phyloP scores from a whole-genome alignment of 805 yeast genomes.

The Candida methanosorbosa region DNA sequence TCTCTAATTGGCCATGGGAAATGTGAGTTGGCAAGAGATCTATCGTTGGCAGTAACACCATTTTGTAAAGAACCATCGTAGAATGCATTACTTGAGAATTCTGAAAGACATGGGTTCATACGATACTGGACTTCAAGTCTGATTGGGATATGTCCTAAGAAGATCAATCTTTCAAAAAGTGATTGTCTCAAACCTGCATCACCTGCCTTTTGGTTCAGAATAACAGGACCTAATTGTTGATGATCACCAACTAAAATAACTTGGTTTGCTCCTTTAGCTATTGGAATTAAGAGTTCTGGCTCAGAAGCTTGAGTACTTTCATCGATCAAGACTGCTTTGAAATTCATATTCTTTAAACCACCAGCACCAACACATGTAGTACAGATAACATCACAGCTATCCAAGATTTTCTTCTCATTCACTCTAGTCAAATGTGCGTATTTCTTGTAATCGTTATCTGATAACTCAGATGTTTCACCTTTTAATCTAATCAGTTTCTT shows the following conservation, averaged over 20 bases:
- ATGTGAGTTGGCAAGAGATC: conserved; percentile 42
- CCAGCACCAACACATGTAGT: conserved; percentile 93
- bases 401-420: no score
- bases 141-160: conserved; percentile 77
- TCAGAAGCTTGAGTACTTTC: conserved; percentile 93
- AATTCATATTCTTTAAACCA: conserved; percentile 50
- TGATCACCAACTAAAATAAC: conserved; percentile 89
- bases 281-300: conserved; percentile 85
- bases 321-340: conserved; percentile 78
- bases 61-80: conserved; percentile 89
- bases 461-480: conserved; percentile 62
- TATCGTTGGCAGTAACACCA: conserved; percentile 75
- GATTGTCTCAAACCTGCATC: conserved; percentile 85
- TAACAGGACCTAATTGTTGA: conserved; percentile 91
- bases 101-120: conserved; percentile 85
- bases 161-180: conserved; percentile 75
- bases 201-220: conserved; percentile 70
- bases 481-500: conserved; percentile 49
- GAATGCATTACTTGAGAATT: conserved; percentile 84
- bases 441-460: conserved; percentile 40
- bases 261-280: conserved; percentile 83
- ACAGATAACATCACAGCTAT: conserved; percentile 84
- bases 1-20: conserved; percentile 91
- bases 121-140: conserved; percentile 89
- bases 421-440: conserved; percentile 33